Evolutionary conservation across 768 basidiomycete species (phyloP).

Genomic region (Astraeus odoratus): DNA sequence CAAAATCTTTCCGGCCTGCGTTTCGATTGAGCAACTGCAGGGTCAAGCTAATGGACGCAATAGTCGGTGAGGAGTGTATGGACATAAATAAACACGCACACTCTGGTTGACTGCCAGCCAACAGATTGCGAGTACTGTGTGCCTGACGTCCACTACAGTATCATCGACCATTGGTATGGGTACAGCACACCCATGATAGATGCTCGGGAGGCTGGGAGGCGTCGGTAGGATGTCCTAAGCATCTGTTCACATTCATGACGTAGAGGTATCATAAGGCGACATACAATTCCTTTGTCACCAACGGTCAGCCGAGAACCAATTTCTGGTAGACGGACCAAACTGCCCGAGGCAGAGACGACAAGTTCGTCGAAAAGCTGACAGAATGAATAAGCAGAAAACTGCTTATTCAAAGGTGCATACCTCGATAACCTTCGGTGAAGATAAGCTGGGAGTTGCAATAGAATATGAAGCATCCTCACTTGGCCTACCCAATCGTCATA

Average conservation of each 20-base stretch:
- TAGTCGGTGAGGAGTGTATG: not conserved
- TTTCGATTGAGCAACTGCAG: constrained; percentile 44
- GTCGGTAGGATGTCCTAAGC: constrained; percentile 62
- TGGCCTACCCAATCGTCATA: constrained; percentile 88
- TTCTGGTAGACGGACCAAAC: constrained; percentile 70
- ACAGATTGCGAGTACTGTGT: constrained; percentile 70
- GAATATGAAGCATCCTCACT: constrained; percentile 37
- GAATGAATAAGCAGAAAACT: constrained; percentile 10
- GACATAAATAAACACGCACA: constrained; percentile 33
- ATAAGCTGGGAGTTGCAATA: constrained; percentile 7
- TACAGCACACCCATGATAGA: constrained; percentile 41
- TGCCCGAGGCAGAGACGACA: constrained; percentile 58
- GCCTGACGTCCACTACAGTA: constrained; percentile 65
- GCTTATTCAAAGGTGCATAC: constrained; percentile 33
- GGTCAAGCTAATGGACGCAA: constrained; percentile 45
- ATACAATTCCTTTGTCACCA: constrained; percentile 69
- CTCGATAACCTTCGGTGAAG: constrained; percentile 57
- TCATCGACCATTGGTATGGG: constrained; percentile 41
- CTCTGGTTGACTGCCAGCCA: constrained; percentile 89
- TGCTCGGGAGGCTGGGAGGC: constrained; percentile 37
- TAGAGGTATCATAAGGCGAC: constrained; percentile 18
- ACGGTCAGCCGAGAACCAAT: constrained; percentile 68
- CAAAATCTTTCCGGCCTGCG: constrained; percentile 72
- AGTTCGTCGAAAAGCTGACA: constrained; percentile 78
- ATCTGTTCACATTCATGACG: constrained; percentile 3